These are phyloP conservation scores for Vachellia pachyceras DNA, from an alignment of 306 rosid species.

Conservation along the genomic window DNA sequence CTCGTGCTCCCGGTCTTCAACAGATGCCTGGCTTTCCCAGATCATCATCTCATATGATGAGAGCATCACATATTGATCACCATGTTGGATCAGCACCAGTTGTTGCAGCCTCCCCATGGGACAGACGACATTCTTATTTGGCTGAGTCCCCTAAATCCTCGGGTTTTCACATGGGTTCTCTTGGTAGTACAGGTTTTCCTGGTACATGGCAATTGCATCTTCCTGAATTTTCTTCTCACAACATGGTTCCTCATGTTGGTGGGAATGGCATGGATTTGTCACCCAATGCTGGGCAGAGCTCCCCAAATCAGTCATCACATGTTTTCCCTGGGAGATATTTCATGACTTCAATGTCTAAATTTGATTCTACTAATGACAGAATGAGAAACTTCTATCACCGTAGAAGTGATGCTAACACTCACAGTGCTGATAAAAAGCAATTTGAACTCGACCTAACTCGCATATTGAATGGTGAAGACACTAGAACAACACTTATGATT, in stretches of 20 bases:
- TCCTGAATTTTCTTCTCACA: conserved; percentile 57
- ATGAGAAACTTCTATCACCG: conserved; percentile 74
- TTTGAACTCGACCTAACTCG: conserved; percentile 79
- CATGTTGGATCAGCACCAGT: conserved; percentile 89
- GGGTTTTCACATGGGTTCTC: conserved; percentile 71
- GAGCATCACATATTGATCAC: conserved; percentile 59
- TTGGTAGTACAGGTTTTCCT: conserved; percentile 67
- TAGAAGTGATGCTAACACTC: conserved; percentile 69
- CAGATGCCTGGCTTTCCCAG: conserved; percentile 69
- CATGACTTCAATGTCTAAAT: conserved; percentile 62
- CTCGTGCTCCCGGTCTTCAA: conserved; percentile 58
- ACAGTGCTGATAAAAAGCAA: conserved; percentile 71
- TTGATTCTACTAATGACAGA: conserved; percentile 72
- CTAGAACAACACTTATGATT: conserved; percentile 81
- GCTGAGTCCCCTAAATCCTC: conserved; percentile 77
- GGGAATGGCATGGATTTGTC: conserved; percentile 66
- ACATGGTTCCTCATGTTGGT: conserved; percentile 67
- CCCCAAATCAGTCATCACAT: conserved; percentile 66
- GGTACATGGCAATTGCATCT: conserved; percentile 71
- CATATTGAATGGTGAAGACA: conserved; percentile 70
- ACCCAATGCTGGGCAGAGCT: conserved; percentile 57
- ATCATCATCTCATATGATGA: conserved; percentile 63
- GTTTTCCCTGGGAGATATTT: conserved; percentile 72
- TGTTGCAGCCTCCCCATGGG: conserved; percentile 78
- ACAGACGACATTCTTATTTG: conserved; percentile 61